Base-by-base conservation (phyloP, 805 yeast genomes). In the Ogataea nakhonphanomensis region DNA sequence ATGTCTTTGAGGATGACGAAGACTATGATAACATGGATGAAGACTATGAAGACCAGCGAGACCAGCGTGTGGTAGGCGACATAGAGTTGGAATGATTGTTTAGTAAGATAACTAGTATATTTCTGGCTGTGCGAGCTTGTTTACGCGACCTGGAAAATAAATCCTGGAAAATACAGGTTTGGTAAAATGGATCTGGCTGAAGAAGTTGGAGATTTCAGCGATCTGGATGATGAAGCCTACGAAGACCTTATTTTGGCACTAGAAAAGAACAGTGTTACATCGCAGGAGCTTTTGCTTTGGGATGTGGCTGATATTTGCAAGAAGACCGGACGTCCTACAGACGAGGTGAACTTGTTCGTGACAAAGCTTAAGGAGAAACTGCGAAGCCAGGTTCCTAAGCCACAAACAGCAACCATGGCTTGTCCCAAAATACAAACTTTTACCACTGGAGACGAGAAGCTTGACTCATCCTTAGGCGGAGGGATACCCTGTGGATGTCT, bases 401-500 rank as follows among this genome's bases (percentile, higher is more conserved):
- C 30, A n/a, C 32, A 20, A 13, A 39, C 33, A 15, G 17, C 38
- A 5, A 37, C 40, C 20, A n/a, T 21, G 20, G 10, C 7, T 2
- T 11, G 29, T 4, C 14, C 9, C 5, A 25, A 30, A 12, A 21
- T 12, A 7, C 17, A 37, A 1, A 20, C 11, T 7, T 71, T 78
- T 53, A 70, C 84, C 7, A 69, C 81, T 0, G 85, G 85, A 0
- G 79, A 73, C 53, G 57, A 54, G 1, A 50, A 46, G 5, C 46
- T 84, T 1, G 90, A 84, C 53, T 53, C 48, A 8, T 43, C 65
- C 0, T 55, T 84, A 5, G 66, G 69, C 28, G 62, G 64, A 15
- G 91, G 90, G 0, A 65, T 83, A 4, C 71, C 65, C 2, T 57
- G 73, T 3, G 76, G 80, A 3, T 61, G 70, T 17, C 57, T 84